Percentiles rank a stretch among this genome's conserved stretches.
Evolutionary conservation across 1,284 basidiomycete species (phyloP).

Genomic region (Porogramme epimiltina): DNA sequence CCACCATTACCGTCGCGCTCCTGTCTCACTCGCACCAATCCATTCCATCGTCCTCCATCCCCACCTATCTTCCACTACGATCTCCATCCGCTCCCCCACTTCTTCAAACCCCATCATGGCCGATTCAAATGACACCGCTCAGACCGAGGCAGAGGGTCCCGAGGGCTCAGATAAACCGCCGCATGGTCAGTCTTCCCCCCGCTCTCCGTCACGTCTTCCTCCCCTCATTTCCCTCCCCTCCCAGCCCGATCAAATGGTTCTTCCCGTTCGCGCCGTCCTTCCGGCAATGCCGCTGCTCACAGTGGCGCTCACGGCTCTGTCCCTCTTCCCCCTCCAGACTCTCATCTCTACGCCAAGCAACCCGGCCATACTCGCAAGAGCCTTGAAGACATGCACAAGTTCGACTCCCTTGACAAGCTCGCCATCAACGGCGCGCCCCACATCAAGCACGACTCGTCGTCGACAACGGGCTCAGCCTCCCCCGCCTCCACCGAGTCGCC

Average conservation of each 20-base stretch:
- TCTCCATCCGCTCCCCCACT: constrained; percentile 11
- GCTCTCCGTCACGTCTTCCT: constrained; percentile 15
- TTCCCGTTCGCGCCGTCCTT: constrained; percentile 17
- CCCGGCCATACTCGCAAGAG: constrained; percentile 54
- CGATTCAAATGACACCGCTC: constrained; percentile 42
- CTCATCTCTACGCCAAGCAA: constrained; percentile 52
- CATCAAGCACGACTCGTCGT: constrained; percentile 31
- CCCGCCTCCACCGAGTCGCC: constrained; percentile 44
- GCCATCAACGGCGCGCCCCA: constrained; percentile 26
- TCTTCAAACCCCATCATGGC: constrained; percentile 21
- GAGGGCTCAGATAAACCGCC: constrained; percentile 65
- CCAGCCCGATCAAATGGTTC: constrained; percentile 18
- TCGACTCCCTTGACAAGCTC: constrained; percentile 16
- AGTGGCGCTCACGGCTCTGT: constrained; percentile 29
- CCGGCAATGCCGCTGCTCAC: constrained; percentile 15
- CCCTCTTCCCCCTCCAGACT: constrained; percentile 59
- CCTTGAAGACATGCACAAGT: constrained; percentile 36
- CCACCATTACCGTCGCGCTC: constrained; percentile 19
- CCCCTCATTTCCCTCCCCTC: background rate
- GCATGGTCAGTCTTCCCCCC: constrained; percentile 31
- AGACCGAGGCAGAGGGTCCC: constrained; percentile 55
- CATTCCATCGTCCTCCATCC: constrained; percentile 20
- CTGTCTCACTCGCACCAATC: constrained; percentile 16
- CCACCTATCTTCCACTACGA: constrained; percentile 8
- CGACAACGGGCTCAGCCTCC: constrained; percentile 38